Evolutionary conservation across 176 grass and related monocot genomes (phyloP).

Genomic region (Oropetium thomaeum): DNA sequence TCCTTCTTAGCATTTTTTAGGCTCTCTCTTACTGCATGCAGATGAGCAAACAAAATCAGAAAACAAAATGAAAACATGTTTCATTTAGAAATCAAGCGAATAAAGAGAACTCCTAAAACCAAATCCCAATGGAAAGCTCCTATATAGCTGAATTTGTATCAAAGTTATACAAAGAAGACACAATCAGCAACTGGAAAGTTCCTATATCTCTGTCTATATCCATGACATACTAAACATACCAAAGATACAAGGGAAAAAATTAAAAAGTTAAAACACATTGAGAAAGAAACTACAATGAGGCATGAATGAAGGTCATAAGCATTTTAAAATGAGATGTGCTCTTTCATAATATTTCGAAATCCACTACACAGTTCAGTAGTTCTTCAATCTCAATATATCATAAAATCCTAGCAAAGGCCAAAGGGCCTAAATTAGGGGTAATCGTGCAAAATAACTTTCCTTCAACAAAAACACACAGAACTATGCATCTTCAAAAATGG

Average conservation of each 20-base stretch:
- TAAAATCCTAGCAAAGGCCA: not conserved
- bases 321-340: not conserved
- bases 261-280: not conserved
- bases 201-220: not conserved
- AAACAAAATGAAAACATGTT: not conserved
- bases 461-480: not conserved
- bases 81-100: not conserved
- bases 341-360: not conserved
- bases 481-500: not conserved
- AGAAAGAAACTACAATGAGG: not conserved
- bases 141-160: not conserved
- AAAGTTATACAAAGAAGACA: conserved; percentile 2
- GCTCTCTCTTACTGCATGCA: conserved; percentile 78
- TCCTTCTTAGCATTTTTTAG: conserved; percentile 86
- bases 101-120: not conserved
- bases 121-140: no score
- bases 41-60: conserved; percentile 14
- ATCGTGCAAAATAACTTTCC: not conserved
- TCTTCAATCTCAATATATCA: not conserved
- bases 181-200: not conserved
- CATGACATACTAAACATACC: not conserved
- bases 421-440: not conserved
- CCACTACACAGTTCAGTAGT: not conserved
- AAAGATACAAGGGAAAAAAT: not conserved
- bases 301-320: not conserved